Evolutionary conservation across 305 asterid genomes (phyloP).

Genomic region (Salvia sclarea): DNA sequence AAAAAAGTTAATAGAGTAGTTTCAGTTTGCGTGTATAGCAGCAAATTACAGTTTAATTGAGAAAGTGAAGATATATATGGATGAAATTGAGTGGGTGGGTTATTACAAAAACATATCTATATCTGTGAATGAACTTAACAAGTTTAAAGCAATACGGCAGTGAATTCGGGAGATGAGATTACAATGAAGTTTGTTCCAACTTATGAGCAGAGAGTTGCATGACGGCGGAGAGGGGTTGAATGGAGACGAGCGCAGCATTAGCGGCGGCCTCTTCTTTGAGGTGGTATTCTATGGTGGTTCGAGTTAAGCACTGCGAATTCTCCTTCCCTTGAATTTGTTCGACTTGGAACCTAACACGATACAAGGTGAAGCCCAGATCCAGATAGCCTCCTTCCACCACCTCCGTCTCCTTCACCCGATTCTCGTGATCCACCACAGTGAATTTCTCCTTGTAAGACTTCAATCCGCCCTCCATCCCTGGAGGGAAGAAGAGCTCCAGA

Average conservation of each 20-base stretch:
- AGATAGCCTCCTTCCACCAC: constrained; percentile 57
- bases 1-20: too few relatives aligned
- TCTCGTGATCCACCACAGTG: constrained; percentile 50
- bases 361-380: constrained; percentile 48
- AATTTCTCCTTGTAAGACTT: constrained; percentile 51
- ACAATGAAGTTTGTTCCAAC: too few relatives aligned
- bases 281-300: constrained; percentile 46
- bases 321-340: constrained; percentile 31
- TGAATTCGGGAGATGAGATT: too few relatives aligned
- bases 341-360: constrained; percentile 41
- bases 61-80: too few relatives aligned
- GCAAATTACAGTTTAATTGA: too few relatives aligned
- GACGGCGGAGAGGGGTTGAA: constrained; percentile 39
- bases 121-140: too few relatives aligned
- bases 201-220: constrained; percentile 52
- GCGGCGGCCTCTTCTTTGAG: constrained; percentile 55
- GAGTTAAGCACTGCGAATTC: constrained; percentile 35
- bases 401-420: constrained; percentile 49
- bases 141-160: too few relatives aligned
- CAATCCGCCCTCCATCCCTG: constrained; percentile 36
- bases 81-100: too few relatives aligned
- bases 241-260: constrained; percentile 44
- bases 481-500: constrained; percentile 42
- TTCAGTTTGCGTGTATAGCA: too few relatives aligned
- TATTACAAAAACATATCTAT: too few relatives aligned